These are phyloP conservation scores for Nakataea oryzae DNA, from an alignment of 2,329 filamentous ascomycete genomes.

Conservation along the genomic window DNA sequence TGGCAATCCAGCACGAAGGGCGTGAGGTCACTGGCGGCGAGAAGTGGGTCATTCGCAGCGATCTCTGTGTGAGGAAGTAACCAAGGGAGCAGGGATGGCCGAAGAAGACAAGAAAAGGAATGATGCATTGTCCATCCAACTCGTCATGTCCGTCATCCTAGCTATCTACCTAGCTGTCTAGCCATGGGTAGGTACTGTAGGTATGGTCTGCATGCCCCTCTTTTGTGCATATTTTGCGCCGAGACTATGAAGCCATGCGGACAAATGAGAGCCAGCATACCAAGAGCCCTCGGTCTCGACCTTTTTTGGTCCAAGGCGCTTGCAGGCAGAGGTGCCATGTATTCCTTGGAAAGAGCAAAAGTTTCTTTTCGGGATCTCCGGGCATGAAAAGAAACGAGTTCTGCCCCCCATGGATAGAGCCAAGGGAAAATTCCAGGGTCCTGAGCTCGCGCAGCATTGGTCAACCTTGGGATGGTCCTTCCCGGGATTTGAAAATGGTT, in stretches of 20 bases:
- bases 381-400: too few relatives aligned
- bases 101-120: neutral
- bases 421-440: too few relatives aligned
- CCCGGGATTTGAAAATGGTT: too few relatives aligned
- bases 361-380: neutral
- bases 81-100: neutral
- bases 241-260: neutral
- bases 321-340: too few relatives aligned
- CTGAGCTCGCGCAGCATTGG: too few relatives aligned
- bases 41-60: slow-evolving; percentile 66
- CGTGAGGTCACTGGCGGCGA: slow-evolving; percentile 54
- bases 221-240: neutral
- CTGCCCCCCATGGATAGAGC: too few relatives aligned
- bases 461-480: too few relatives aligned
- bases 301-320: too few relatives aligned
- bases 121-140: neutral
- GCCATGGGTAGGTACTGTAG: neutral
- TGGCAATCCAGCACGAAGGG: slow-evolving; percentile 45
- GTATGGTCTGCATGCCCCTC: too few relatives aligned
- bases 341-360: neutral
- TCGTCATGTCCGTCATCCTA: neutral
- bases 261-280: neutral
- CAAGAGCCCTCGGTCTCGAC: neutral
- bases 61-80: slow-evolving; percentile 45
- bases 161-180: neutral